A percentile compares a stretch with the other conserved stretches of the same genome.
phyloP scores from a whole-genome alignment of 2,329 filamentous ascomycete genomes.

The Incumbomyces lentus region DNA sequence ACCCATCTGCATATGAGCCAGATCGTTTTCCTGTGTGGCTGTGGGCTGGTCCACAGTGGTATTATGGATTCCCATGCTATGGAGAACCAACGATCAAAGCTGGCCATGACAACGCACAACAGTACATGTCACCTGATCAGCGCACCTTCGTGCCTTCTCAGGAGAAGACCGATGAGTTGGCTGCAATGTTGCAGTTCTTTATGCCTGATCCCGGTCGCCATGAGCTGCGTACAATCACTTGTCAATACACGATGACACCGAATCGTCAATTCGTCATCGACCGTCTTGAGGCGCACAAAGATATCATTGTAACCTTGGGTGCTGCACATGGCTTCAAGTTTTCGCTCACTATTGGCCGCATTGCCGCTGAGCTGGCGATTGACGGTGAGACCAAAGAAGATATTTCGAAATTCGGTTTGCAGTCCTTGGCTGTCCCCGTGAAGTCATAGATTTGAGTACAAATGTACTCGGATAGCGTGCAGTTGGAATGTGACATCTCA shows the following conservation, averaged over 20 bases:
- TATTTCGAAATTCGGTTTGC: conserved; percentile 19
- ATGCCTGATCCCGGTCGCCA: conserved; percentile 20
- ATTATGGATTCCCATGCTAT: conserved; percentile 23
- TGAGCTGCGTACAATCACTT: conserved; percentile 23
- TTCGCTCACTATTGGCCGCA: conserved; percentile 21
- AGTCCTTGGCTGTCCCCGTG: no score
- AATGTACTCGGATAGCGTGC: no score
- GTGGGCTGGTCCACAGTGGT: conserved; percentile 18
- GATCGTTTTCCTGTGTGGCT: conserved; percentile 23
- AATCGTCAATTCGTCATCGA: conserved; percentile 24
- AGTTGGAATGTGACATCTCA: no score
- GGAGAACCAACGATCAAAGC: conserved; percentile 25
- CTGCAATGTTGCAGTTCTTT: conserved; percentile 16
- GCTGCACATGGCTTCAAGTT: conserved; percentile 24
- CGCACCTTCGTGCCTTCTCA: conserved; percentile 24
- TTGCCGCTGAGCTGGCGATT: conserved; percentile 20
- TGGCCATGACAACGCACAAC: conserved; percentile 19
- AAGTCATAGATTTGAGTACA: no score
- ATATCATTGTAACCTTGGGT: conserved; percentile 20
- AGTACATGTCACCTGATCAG: conserved; percentile 23
- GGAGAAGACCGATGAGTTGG: conserved; percentile 18
- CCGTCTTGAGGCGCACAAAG: conserved; percentile 18
- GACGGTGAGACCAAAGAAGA: conserved; percentile 21
- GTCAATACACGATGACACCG: conserved; percentile 24
- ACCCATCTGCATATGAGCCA: conserved; percentile 12